A percentile compares a stretch with the other conserved stretches of the same genome.
Evolutionary conservation across 1,284 basidiomycete species (phyloP).

Genomic region (Papiliotrema terrestris): DNA sequence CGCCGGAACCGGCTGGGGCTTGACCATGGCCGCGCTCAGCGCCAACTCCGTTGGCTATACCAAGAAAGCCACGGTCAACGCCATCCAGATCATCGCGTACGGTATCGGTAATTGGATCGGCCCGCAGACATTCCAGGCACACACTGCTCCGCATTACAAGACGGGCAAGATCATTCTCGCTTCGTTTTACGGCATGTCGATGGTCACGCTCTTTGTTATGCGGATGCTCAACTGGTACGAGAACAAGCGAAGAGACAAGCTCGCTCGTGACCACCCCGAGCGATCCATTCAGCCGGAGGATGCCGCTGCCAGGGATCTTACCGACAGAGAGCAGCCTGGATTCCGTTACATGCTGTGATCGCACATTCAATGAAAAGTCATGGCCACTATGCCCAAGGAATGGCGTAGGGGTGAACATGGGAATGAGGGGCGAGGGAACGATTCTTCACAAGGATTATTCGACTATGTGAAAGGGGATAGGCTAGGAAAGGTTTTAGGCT

Average conservation of each 20-base stretch:
- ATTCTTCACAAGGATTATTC: no score
- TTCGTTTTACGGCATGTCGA: slow-evolving; percentile 12
- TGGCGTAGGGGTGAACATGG: no score
- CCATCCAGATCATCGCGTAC: slow-evolving; percentile 17
- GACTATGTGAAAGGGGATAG: no score
- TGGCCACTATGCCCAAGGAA: no score
- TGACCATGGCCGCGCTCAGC: slow-evolving; percentile 19
- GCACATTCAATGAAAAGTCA: no score
- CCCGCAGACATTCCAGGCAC: slow-evolving; percentile 34
- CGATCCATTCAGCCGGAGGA: slow-evolving; percentile 11
- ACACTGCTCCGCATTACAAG: slow-evolving; percentile 25
- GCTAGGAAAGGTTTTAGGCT: no score
- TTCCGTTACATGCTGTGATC: slow-evolving; percentile 19
- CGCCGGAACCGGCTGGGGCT: slow-evolving; percentile 17
- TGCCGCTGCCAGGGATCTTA: slow-evolving; percentile 15
- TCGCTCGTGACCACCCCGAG: slow-evolving; percentile 6
- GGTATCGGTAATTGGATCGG: slow-evolving; percentile 26
- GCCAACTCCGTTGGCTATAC: slow-evolving; percentile 25
- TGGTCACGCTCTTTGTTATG: slow-evolving; percentile 12
- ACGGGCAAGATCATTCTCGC: slow-evolving; percentile 18
- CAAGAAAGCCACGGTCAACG: slow-evolving; percentile 21
- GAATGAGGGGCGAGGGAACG: no score
- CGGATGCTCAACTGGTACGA: slow-evolving; percentile 13
- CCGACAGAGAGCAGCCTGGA: slow-evolving; percentile 14
- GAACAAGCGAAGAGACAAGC: slow-evolving; percentile 17